Base-by-base conservation (phyloP, 1,284 basidiomycete species). In the Termitomyces sp. region DNA sequence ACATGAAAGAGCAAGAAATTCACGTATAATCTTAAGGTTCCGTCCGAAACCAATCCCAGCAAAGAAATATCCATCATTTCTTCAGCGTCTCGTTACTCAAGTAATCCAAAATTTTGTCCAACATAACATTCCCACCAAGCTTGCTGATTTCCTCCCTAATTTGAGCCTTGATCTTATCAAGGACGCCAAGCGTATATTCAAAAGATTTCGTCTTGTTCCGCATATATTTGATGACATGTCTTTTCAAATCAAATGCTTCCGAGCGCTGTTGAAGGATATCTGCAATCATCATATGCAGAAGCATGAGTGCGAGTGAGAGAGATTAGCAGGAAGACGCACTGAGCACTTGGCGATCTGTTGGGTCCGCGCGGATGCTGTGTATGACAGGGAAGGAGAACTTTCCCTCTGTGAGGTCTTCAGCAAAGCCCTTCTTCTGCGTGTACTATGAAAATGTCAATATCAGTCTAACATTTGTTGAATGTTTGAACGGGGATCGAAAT, bases 351-450 rank as follows among this genome's bases (percentile, higher is more conserved):
- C 85, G 80, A 64, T 92, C 92, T 0, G 78, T 76, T 10, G 71
- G 73, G 65, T 95, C 85, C 10, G 88, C 81, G 31, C 90, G 81
- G 30, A 98, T 86, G 12, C 88, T 85, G 65, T 98, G 95, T 0
- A 98, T 88, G 54, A 98, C 81, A 0, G 94, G 94, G 68, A 98
- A 98, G 15, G 90, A 93, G 71, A 98, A 98, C 69, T 98, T 98
- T 1, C 95, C 95, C 71, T 98, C 95, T 0, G 92, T 92, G 7
- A 98, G 76, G 65, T 98, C 95, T 71, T 98, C 95, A 5, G 90
- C 91, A 66, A 92, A 98, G 5, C 94, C 94, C 71, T 98, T 98
- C 73, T 96, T 94, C 34, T 83, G 78, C 1, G 87, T 79, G 65
- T 98, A 98, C 88, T 95, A 62, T 1, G 15, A 1, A 34, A 15